Conservation (phyloP, 805 yeast species). For the Tetrapisispora fleetii region DNA sequence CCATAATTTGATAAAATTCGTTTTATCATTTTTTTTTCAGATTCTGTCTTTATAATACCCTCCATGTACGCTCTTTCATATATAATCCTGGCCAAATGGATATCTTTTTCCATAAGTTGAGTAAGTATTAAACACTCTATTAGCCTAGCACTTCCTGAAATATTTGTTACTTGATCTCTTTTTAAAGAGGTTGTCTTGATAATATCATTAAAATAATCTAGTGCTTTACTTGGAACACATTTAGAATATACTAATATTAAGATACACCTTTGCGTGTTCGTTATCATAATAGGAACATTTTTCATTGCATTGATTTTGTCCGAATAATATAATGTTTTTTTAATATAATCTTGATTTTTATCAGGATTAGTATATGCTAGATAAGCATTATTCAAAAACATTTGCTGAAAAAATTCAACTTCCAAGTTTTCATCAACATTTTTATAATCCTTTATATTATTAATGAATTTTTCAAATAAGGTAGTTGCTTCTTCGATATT, state of each 20-base stretch:
- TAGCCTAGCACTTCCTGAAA: constrained; percentile 35
- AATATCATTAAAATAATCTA: constrained; percentile 38
- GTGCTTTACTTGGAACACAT: constrained; percentile 32
- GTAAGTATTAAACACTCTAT: constrained; percentile 40
- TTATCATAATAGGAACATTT: not conserved
- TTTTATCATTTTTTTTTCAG: constrained; percentile 35
- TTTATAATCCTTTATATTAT: constrained; percentile 32
- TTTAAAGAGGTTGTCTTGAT: constrained; percentile 31
- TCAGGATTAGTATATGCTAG: constrained; percentile 30
- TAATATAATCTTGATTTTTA: constrained; percentile 28
- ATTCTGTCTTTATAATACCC: constrained; percentile 31
- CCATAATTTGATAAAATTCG: constrained; percentile 40
- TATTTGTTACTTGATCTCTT: constrained; percentile 18
- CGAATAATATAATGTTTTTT: constrained; percentile 25
- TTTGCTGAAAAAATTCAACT: not conserved
- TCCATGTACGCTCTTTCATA: constrained; percentile 38
- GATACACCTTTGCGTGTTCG: constrained; percentile 7
- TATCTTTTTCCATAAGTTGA: constrained; percentile 36
- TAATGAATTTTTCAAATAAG: constrained; percentile 33
- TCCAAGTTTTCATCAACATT: constrained; percentile 12
- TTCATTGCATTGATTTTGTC: not conserved
- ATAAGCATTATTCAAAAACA: constrained; percentile 28
- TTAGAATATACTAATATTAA: constrained; percentile 35
- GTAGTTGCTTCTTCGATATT: constrained; percentile 26
- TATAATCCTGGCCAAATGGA: constrained; percentile 45